phyloP scores from a whole-genome alignment of 371 early-diverging fungal species.

The Circinella minor region DNA sequence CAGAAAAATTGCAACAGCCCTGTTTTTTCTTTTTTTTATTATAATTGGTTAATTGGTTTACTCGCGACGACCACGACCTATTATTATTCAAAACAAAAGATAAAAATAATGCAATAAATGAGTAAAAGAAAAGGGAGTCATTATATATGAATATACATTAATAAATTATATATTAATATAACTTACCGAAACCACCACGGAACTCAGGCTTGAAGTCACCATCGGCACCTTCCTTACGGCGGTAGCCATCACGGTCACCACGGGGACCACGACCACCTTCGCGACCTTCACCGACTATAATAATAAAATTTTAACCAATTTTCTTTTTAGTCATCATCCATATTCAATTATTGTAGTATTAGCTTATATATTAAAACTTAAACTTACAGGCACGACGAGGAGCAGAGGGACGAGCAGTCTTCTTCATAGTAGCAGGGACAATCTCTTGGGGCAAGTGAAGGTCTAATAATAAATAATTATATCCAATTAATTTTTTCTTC shows the following conservation, averaged over 20 bases:
- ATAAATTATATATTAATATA: neutral
- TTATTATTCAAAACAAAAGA: too few species aligned
- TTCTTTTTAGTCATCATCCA: neutral
- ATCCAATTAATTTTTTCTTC: neutral
- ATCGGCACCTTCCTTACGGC: conserved; percentile 92
- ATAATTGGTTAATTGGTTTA: conserved; percentile 25
- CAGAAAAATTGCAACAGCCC: conserved; percentile 3
- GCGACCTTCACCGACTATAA: conserved; percentile 49
- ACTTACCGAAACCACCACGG: conserved; percentile 80
- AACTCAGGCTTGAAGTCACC: conserved; percentile 97
- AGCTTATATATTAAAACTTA: too few species aligned
- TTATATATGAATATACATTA: too few species aligned
- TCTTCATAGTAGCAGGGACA: conserved; percentile 97
- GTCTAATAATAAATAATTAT: conserved; percentile 39
- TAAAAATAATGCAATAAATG: neutral
- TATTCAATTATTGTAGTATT: neutral
- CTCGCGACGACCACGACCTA: conserved; percentile 57
- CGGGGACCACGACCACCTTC: conserved; percentile 66
- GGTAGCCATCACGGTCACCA: conserved; percentile 85
- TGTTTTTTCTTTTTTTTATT: neutral
- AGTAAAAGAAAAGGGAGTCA: neutral
- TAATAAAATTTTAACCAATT: neutral
- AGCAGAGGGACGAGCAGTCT: conserved; percentile 79
- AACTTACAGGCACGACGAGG: conserved; percentile 69
- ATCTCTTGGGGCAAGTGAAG: conserved; percentile 97